Evolutionary conservation across 768 basidiomycete genomes (phyloP).

Genomic region (Podaxis sp.): DNA sequence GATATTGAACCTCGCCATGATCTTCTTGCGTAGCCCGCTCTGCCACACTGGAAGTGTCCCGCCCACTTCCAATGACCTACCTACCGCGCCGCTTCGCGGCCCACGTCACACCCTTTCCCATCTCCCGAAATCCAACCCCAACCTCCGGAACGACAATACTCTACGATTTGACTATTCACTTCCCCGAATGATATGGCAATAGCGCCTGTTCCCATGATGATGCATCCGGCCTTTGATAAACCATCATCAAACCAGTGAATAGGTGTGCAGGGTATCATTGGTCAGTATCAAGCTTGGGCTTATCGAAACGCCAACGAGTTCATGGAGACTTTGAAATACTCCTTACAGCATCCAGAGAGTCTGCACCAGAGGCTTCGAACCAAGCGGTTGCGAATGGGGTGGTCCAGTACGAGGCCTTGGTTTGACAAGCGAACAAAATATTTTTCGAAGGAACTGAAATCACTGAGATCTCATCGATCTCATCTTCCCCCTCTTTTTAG

Average conservation of each 20-base stretch:
- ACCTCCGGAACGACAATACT: slow-evolving; percentile 75
- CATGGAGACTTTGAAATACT: slow-evolving; percentile 55
- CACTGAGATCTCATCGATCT: no score
- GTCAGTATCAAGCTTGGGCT: slow-evolving; percentile 60
- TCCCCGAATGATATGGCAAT: slow-evolving; percentile 67
- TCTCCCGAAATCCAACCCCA: slow-evolving; percentile 46
- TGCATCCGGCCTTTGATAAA: slow-evolving; percentile 59
- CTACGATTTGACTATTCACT: slow-evolving; percentile 40
- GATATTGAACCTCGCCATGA: slow-evolving; percentile 59
- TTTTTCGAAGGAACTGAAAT: no score
- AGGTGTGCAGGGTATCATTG: slow-evolving; percentile 86
- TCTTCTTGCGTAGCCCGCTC: slow-evolving; percentile 40
- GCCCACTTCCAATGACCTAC: slow-evolving; percentile 32
- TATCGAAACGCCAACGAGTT: slow-evolving; percentile 54
- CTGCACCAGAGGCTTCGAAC: slow-evolving; percentile 84
- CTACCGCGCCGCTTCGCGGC: slow-evolving; percentile 45
- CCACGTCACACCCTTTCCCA: slow-evolving; percentile 80
- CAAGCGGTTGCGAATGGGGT: slow-evolving; percentile 65
- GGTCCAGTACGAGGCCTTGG: slow-evolving; percentile 14
- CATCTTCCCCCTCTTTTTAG: no score
- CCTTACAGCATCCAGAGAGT: slow-evolving; percentile 61
- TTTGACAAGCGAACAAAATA: no score
- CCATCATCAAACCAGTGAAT: slow-evolving; percentile 56
- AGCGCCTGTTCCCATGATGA: slow-evolving; percentile 81
- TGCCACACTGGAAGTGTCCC: slow-evolving; percentile 21